phyloP scores from a whole-genome alignment of 345 rosid genomes.

The Camelina neglecta region DNA sequence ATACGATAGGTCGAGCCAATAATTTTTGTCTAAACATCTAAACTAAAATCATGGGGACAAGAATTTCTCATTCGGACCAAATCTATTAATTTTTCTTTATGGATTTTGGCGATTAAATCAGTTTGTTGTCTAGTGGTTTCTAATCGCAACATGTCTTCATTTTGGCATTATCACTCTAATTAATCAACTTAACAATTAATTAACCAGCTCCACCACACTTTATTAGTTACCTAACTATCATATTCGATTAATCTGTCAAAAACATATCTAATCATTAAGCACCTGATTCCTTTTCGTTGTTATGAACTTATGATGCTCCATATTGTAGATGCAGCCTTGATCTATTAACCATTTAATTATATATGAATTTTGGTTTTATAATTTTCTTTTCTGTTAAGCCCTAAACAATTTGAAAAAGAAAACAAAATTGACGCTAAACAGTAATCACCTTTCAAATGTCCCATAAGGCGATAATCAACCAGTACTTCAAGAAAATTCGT shows the following conservation, averaged over 20 bases:
- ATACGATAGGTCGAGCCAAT: too few species aligned
- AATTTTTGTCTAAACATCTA: neutral
- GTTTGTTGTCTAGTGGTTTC: constrained; percentile 4
- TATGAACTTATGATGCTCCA: too few species aligned
- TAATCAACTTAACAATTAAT: neutral
- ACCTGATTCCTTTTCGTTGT: neutral
- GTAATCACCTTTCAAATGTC: constrained; percentile 27
- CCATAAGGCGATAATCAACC: constrained; percentile 4
- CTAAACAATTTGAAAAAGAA: neutral
- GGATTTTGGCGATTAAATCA: neutral
- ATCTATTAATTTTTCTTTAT: neutral
- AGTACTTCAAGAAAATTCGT: neutral
- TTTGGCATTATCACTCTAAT: neutral
- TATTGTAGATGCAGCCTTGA: neutral
- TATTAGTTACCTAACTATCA: neutral
- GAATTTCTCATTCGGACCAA: neutral
- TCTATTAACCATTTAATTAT: neutral
- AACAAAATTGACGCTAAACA: neutral
- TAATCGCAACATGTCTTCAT: neutral
- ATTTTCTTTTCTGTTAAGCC: too few species aligned
- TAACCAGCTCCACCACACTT: neutral
- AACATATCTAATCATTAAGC: neutral
- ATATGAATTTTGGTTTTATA: neutral
- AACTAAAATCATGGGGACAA: neutral
- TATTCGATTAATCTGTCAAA: neutral